Evolutionary conservation across 495 filamentous ascomycete species (phyloP).

Genomic region (Neurospora pannonica): DNA sequence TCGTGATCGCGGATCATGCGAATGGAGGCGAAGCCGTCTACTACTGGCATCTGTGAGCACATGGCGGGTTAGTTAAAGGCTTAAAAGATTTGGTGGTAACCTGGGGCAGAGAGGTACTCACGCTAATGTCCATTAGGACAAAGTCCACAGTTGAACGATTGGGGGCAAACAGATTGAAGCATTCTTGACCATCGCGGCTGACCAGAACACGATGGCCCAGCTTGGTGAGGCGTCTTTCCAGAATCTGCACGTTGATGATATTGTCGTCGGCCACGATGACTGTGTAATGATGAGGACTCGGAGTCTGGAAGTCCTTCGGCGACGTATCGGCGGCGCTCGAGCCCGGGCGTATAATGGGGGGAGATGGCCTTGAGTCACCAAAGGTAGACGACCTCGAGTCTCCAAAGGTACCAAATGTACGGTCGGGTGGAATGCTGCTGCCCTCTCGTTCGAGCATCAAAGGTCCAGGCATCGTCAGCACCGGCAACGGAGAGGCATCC

Average conservation of each 20-base stretch:
- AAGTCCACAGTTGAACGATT: slow-evolving; percentile 15
- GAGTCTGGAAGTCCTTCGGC: slow-evolving; percentile 3
- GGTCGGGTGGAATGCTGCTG: slow-evolving; percentile 2
- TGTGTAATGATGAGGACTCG: slow-evolving; percentile 34
- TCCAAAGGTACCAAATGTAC: not conserved
- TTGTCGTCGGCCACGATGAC: slow-evolving; percentile 79
- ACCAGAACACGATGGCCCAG: slow-evolving; percentile 56
- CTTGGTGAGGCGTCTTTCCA: slow-evolving; percentile 65
- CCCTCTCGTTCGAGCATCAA: not conserved
- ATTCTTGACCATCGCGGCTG: slow-evolving; percentile 75
- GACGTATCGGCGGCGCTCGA: not conserved
- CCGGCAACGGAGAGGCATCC: slow-evolving; percentile 13
- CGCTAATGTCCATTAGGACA: slow-evolving; percentile 18
- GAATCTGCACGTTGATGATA: slow-evolving; percentile 69
- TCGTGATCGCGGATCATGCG: slow-evolving; percentile 13
- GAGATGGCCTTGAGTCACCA: not conserved
- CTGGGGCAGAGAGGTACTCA: slow-evolving; percentile 2
- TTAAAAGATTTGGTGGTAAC: too few species aligned
- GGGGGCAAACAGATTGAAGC: slow-evolving; percentile 46
- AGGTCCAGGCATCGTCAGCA: slow-evolving; percentile 10
- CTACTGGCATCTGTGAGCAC: slow-evolving; percentile 12
- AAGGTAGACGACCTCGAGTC: not conserved
- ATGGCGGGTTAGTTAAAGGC: not conserved
- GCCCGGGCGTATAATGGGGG: not conserved
- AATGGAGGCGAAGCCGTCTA: slow-evolving; percentile 13